Base-by-base conservation (phyloP, 768 basidiomycete species). In the Kwoniella europaea region DNA sequence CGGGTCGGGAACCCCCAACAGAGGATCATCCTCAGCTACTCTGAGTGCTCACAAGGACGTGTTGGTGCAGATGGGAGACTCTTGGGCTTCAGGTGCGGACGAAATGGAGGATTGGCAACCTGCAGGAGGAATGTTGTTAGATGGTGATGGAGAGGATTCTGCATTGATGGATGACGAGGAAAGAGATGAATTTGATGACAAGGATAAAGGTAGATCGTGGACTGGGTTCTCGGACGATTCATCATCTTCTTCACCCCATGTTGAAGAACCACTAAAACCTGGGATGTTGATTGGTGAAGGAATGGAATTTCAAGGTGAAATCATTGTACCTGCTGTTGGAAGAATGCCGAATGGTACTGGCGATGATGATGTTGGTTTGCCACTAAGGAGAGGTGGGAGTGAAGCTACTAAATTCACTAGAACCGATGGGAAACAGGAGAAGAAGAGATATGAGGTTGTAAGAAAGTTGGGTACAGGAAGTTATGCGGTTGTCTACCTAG, bases 401-500 rank as follows among this genome's bases (percentile, higher is more conserved):
- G 79, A 79, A 27, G 73, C 74, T 4, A 71, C 71, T 2, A 74
- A 74, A 55, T 65, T 43, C 15, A 55, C 65, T 10, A 58, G 75
- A 9, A 67, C 29, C 9, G 72, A 63, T 44, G 71, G 50, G 22
- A 57, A 22, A 42, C 42, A 22, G 52, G 69, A 68, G 59, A 76
- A 75, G 71, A 79, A 77, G 71, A 41, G 54, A 35, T 93, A 95
- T 71, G 88, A 93, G 85, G 93, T 98, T 82, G 88, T 95, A 75
- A 86, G 91, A 67, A 89, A 89, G 72, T 88, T 96, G 63, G 94
- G 94, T 60, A 90, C 91, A 0, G 94, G 94, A 76, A 91, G 90
- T 72, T 97, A 96, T 82, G 94, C 94, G 16, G 91, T 94, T 78
- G 94, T 97, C 66, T 98, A 97, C 82, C 90, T 93, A 71, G 94